A percentile compares a stretch with the other conserved stretches of the same genome.
These are phyloP conservation scores for Candida ficus DNA, from an alignment of 805 yeast genomes.

Conservation along the genomic window DNA sequence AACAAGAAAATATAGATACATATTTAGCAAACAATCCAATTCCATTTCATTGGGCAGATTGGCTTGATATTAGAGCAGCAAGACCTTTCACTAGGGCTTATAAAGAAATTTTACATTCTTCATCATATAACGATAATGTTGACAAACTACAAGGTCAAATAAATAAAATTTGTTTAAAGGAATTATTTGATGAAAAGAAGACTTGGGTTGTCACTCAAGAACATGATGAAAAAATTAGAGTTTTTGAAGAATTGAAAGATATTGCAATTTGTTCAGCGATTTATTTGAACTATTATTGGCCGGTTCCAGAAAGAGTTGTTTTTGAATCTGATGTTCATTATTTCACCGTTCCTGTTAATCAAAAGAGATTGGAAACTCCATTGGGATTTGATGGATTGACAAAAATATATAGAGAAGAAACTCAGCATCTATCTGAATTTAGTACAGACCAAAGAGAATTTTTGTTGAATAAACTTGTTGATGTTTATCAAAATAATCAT, in stretches of 20 bases:
- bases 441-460: constrained; percentile 8
- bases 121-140: constrained; percentile 5
- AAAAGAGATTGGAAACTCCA: constrained; percentile 17
- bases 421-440: not conserved
- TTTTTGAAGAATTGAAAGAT: constrained; percentile 23
- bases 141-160: constrained; percentile 5
- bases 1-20: constrained; percentile 14
- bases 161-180: constrained; percentile 18
- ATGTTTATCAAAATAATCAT: constrained; percentile 9
- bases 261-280: constrained; percentile 26
- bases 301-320: constrained; percentile 24
- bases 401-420: constrained; percentile 8
- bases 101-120: constrained; percentile 8
- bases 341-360: constrained; percentile 18
- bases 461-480: constrained; percentile 6
- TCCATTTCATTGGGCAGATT: constrained; percentile 30
- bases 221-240: constrained; percentile 9
- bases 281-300: constrained; percentile 23
- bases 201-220: constrained; percentile 23
- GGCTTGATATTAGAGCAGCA: constrained; percentile 27
- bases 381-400: constrained; percentile 19
- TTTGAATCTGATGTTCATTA: constrained; percentile 24
- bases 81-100: constrained; percentile 26
- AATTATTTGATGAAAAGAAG: constrained; percentile 18
- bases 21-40: constrained; percentile 11